Base-by-base conservation (phyloP, 495 filamentous ascomycete genomes). In the Alectoria sarmentosa region DNA sequence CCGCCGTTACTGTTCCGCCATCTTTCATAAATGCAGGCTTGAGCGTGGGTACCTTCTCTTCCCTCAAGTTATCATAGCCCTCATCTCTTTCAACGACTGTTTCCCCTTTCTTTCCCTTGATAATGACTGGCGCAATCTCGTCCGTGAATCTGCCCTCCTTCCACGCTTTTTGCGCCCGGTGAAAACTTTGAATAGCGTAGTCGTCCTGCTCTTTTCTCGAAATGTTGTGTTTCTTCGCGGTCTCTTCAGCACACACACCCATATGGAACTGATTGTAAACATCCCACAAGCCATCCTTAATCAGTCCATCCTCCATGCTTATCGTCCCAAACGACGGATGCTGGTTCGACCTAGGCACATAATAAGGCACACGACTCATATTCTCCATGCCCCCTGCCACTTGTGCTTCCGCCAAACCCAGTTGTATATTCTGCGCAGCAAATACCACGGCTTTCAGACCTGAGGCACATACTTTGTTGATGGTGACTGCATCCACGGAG, bases 401-500 rank as follows among this genome's bases (percentile, higher is more conserved):
- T 70, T 94, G 89, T 2, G 89, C 91, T 67, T 93, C 88, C 19
- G 90, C 83, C 9, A 92, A 78, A 9, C 94, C 94, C 15, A 98
- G 82, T 72, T 96, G 90, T 70, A 98, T 96, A 68, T 94, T 91
- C 73, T 95, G 90, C 14, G 94, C 93, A 7, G 93, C 94, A 63
- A 98, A 81, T 0, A 80, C 85, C 4, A 98, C 91, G 3, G 93
- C 88, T 76, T 98, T 98, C 60, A 98, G 77, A 4, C 94, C 94
- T 1, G 92, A 96, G 17, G 94, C 86, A 77, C 94, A 98, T 38
- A 98, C 94, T 74, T 98, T 98, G 80, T 98, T 98, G 75, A 98
- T 84, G 7, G 94, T 97, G 61, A 87, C 83, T 28, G 92, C 86
- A 75, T 98, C 94, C 42, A 94, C 83, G 10, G 81, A 84, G 13